Percentiles rank a stretch among this genome's conserved stretches.
phyloP scores from a whole-genome alignment of 495 filamentous ascomycete genomes.

The Aspergillus panamensis region DNA sequence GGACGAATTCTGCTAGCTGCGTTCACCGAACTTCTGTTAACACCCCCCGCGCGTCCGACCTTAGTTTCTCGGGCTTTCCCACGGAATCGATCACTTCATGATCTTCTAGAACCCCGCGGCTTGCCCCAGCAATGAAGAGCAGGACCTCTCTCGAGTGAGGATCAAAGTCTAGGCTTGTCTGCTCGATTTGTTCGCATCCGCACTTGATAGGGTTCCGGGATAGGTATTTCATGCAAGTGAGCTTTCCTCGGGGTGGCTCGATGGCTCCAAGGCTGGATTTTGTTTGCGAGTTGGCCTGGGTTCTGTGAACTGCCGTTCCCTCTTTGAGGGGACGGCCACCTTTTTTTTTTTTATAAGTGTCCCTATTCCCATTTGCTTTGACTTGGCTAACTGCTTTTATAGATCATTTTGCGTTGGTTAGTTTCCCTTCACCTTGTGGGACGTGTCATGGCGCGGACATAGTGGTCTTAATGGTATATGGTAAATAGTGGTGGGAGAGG shows the following conservation, averaged over 20 bases:
- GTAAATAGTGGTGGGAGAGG: no score
- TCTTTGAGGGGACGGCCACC: constrained; percentile 50
- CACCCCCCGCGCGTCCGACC: constrained; percentile 18
- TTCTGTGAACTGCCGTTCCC: constrained; percentile 35
- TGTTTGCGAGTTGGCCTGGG: constrained; percentile 10
- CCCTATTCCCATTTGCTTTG: constrained; percentile 16
- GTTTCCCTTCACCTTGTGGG: no score
- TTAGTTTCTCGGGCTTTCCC: constrained; percentile 5
- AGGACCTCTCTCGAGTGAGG: constrained; percentile 94
- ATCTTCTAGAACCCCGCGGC: not conserved
- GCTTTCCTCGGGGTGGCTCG: constrained; percentile 24
- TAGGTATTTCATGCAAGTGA: constrained; percentile 6
- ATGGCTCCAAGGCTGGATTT: constrained; percentile 28
- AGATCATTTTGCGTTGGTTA: not conserved
- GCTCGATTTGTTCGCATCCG: constrained; percentile 25
- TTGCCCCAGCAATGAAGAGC: constrained; percentile 14
- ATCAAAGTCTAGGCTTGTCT: constrained; percentile 97
- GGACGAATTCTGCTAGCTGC: constrained; percentile 11
- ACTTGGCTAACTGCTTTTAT: constrained; percentile 30
- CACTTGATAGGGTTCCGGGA: constrained; percentile 2
- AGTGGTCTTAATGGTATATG: no score
- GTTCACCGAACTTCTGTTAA: constrained; percentile 22
- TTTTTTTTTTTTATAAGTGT: constrained; percentile 63
- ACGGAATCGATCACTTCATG: not conserved
- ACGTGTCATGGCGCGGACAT: no score